Conservation (phyloP, 805 yeast species). For the Yamadazyma kitorensis region DNA sequence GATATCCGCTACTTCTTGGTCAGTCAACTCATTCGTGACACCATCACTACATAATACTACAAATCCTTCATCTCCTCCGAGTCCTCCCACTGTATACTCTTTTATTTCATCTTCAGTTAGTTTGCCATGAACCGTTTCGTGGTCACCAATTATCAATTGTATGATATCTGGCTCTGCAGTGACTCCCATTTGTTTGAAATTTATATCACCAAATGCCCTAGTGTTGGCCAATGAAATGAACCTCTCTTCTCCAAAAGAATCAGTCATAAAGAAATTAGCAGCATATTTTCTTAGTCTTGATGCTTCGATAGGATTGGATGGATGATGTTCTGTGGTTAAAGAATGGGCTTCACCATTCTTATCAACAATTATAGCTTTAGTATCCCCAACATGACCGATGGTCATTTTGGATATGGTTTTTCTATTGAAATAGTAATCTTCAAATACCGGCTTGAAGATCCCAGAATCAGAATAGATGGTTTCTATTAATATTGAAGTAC, state of each 20-base stretch:
- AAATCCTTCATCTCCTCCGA: slow-evolving; percentile 88
- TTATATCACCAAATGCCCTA: slow-evolving; percentile 86
- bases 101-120: slow-evolving; percentile 38
- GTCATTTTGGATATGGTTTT: slow-evolving; percentile 63
- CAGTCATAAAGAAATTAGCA: slow-evolving; percentile 65
- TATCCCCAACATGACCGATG: slow-evolving; percentile 91
- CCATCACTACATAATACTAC: slow-evolving; percentile 86
- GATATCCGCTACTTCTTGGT: slow-evolving; percentile 89
- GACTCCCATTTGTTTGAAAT: slow-evolving; percentile 79
- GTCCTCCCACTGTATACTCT: slow-evolving; percentile 34
- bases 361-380: slow-evolving; percentile 84
- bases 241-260: slow-evolving; percentile 90
- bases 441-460: slow-evolving; percentile 27
- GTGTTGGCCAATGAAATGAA: slow-evolving; percentile 86
- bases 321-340: slow-evolving; percentile 81
- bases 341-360: slow-evolving; percentile 74
- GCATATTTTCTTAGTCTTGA: slow-evolving; percentile 64
- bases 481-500: slow-evolving; percentile 63
- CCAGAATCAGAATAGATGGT: slow-evolving; percentile 36
- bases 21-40: slow-evolving; percentile 72
- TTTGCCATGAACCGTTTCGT: slow-evolving; percentile 26
- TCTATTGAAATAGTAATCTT: slow-evolving; percentile 59
- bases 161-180: slow-evolving; percentile 89
- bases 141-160: slow-evolving; percentile 65
- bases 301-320: slow-evolving; percentile 76